Evolutionary conservation across 768 basidiomycete genomes (phyloP).

Genomic region (Naematelia aurantialba): DNA sequence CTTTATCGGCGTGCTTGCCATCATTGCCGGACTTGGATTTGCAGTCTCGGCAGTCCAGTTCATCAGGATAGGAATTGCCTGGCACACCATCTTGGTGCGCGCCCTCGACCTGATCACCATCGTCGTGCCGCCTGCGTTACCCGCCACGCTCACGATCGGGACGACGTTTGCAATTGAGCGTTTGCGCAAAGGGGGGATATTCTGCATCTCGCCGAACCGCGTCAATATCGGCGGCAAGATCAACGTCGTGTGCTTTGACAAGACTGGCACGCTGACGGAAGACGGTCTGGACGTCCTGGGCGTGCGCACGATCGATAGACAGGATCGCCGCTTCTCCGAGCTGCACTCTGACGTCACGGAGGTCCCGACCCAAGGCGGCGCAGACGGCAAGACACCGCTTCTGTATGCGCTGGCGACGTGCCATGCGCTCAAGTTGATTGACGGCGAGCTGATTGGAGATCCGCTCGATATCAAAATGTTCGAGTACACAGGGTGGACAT

Average conservation of each 20-base stretch:
- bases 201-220: slow-evolving; percentile 92
- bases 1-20: slow-evolving; percentile 85
- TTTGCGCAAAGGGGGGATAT: slow-evolving; percentile 80
- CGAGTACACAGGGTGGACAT: slow-evolving; percentile 88
- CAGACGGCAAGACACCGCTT: slow-evolving; percentile 71
- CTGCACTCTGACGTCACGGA: slow-evolving; percentile 81
- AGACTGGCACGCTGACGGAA: slow-evolving; percentile 96
- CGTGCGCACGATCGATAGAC: slow-evolving; percentile 76
- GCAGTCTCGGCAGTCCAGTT: slow-evolving; percentile 88
- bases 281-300: slow-evolving; percentile 97
- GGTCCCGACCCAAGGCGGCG: slow-evolving; percentile 60
- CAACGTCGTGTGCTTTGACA: slow-evolving; percentile 98
- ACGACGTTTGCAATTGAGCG: slow-evolving; percentile 90
- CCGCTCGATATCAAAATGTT: slow-evolving; percentile 98
- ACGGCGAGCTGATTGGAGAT: slow-evolving; percentile 85
- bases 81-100: slow-evolving; percentile 85
- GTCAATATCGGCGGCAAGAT: slow-evolving; percentile 94
- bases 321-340: slow-evolving; percentile 75
- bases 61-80: slow-evolving; percentile 75
- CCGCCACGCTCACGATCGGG: slow-evolving; percentile 94
- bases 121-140: slow-evolving; percentile 94
- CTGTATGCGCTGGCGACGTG: slow-evolving; percentile 92
- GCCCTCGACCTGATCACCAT: slow-evolving; percentile 94
- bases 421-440: slow-evolving; percentile 87
- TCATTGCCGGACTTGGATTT: slow-evolving; percentile 89